Conservation (phyloP, 2,329 filamentous ascomycete genomes). For the Colletotrichum costaricense region DNA sequence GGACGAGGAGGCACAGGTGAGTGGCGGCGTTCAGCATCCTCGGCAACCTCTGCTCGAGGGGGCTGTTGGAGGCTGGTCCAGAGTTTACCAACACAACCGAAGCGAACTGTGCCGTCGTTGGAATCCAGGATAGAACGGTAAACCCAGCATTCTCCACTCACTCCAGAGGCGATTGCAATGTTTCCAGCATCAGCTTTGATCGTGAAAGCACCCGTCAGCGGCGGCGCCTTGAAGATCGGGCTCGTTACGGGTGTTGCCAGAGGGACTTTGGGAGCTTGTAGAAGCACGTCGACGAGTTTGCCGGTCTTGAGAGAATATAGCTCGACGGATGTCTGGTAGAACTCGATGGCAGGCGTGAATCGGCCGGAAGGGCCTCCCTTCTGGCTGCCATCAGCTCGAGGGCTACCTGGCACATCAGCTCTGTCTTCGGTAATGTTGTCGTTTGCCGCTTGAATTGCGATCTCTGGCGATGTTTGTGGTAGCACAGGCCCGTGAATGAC, state of each 20-base stretch:
- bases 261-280: slow-evolving; percentile 74
- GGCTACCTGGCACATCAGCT: slow-evolving; percentile 55
- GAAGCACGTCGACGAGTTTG: slow-evolving; percentile 76
- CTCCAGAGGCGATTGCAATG: slow-evolving; percentile 80
- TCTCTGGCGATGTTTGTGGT: slow-evolving; percentile 52
- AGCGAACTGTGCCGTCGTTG: slow-evolving; percentile 57
- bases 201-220: slow-evolving; percentile 78
- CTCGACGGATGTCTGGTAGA: slow-evolving; percentile 89
- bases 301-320: slow-evolving; percentile 87
- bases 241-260: slow-evolving; percentile 69
- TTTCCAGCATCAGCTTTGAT: slow-evolving; percentile 79
- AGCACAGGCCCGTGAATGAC: slow-evolving; percentile 82
- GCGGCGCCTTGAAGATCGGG: slow-evolving; percentile 74
- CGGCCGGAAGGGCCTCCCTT: slow-evolving; percentile 50
- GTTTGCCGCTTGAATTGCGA: slow-evolving; percentile 47
- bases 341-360: slow-evolving; percentile 57
- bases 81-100: slow-evolving; percentile 83
- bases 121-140: slow-evolving; percentile 65
- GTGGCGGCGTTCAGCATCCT: slow-evolving; percentile 58
- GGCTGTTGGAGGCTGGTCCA: slow-evolving; percentile 87
- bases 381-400: slow-evolving; percentile 52
- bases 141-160: slow-evolving; percentile 88
- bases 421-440: slow-evolving; percentile 52
- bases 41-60: slow-evolving; percentile 57
- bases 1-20: slow-evolving; percentile 50